phyloP scores from a whole-genome alignment of 176 grass and related monocot species.

The Urochloa ruziziensis region DNA sequence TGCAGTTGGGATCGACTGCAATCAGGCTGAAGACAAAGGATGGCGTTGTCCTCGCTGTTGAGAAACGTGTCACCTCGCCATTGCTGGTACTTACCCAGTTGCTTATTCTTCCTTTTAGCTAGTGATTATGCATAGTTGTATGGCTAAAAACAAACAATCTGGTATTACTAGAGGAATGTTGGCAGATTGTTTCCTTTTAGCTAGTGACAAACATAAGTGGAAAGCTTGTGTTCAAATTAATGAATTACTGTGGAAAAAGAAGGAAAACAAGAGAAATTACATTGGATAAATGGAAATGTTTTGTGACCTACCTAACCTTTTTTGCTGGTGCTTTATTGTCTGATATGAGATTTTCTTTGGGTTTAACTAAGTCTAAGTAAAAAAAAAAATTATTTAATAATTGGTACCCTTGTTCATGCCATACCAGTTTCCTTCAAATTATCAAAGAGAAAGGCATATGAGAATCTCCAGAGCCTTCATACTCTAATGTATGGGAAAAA shows the following conservation, averaged over 20 bases:
- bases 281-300: neutral
- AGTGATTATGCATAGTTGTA: no score
- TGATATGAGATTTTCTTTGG: neutral
- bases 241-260: neutral
- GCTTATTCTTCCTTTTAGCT: neutral
- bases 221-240: neutral
- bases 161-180: no score
- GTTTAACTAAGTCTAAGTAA: neutral
- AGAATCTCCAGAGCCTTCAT: slow-evolving; percentile 84
- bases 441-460: slow-evolving; percentile 80
- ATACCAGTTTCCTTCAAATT: slow-evolving; percentile 89
- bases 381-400: neutral
- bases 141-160: neutral
- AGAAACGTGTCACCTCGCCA: no score
- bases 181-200: no score
- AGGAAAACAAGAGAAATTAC: neutral
- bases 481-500: slow-evolving; percentile 74
- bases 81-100: slow-evolving; percentile 56
- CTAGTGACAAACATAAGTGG: no score
- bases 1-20: slow-evolving; percentile 86
- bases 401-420: slow-evolving; percentile 21
- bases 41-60: no score
- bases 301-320: neutral
- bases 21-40: no score
- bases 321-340: neutral